A percentile compares a stretch with the other conserved stretches of the same genome.
phyloP scores from a whole-genome alignment of 2,329 filamentous ascomycete genomes.

The Trichoderma semiorbis region DNA sequence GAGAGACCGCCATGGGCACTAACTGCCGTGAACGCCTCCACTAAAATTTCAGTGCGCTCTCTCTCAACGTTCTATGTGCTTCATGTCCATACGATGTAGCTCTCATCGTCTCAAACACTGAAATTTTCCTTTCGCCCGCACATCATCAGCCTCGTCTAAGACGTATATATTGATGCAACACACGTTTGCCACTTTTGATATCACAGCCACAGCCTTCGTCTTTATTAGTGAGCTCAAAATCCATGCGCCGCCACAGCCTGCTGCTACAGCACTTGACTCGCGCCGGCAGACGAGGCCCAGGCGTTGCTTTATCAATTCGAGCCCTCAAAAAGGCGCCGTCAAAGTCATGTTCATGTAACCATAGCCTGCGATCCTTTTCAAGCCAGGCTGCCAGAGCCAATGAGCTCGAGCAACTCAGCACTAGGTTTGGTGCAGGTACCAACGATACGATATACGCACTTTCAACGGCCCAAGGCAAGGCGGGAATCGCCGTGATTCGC shows the following conservation, averaged over 20 bases:
- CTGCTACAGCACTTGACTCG: slow-evolving; percentile 22
- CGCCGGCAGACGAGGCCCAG: slow-evolving; percentile 12
- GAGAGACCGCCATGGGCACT: not conserved
- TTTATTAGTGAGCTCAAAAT: not conserved
- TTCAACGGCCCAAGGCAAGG: slow-evolving; percentile 79
- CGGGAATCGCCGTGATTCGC: slow-evolving; percentile 86
- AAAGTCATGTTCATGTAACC: not conserved
- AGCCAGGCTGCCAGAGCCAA: too few species aligned
- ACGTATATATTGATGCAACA: not conserved
- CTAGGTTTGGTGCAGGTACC: slow-evolving; percentile 21
- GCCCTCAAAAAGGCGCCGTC: not conserved
- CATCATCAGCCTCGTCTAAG: not conserved
- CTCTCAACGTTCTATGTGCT: not conserved
- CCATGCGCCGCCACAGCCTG: slow-evolving; percentile 28
- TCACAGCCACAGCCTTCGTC: not conserved
- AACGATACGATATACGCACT: slow-evolving; percentile 82
- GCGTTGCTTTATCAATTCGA: not conserved
- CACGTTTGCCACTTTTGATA: not conserved
- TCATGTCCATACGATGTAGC: too few species aligned
- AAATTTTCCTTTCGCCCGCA: not conserved
- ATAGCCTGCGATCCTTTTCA: not conserved
- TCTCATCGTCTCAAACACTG: not conserved
- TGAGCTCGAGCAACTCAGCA: not conserved
- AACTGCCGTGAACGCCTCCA: not conserved
- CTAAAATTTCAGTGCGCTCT: not conserved